Evolutionary conservation across 1,139 yeast species (phyloP), one percentile per base, ranked within the genome.

Genomic region (Pichia sp.): DNA sequence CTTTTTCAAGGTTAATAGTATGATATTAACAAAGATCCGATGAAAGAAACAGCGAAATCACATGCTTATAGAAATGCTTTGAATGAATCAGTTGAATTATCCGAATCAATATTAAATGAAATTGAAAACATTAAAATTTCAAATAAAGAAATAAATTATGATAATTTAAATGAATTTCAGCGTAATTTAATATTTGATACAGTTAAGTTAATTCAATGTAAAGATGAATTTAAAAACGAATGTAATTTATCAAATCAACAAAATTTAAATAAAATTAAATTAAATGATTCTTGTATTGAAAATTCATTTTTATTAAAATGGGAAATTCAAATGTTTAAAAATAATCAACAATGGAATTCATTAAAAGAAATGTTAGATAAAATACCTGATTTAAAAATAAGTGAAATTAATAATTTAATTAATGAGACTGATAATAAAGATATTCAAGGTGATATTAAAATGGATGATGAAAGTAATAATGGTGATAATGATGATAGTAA

Each of bases 321-420:
- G 28, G 55, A 58, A 41, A 46, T 51, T n/a, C 54, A 53, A 39
- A 47, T 46, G 32, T 42, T 51, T 23, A 42, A 48, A 35, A 58
- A 59, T 38, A 45, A 44, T 16, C 32, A 37, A 7, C 37, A 49
- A 23, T 46, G 49, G 37, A 41, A 46, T 25, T 43, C 51, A 40
- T 49, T 55, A 4, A 33, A 46, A n/a, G 43, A 41, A 24, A 40
- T 49, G 11, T 33, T 60, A 4, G 35, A 41, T 8, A 46, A 45
- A 10, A 37, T 60, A 8, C 62, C 63, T 1, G 52, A 48, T 7
- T 38, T 59, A 26, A 49, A 51, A 28, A 26, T 52, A 12, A 42
- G 48, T 6, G 49, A 46, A 26, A 43, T 59, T 6, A 29, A 46
- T 28, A 51, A 50, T n/a, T 45, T 35, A 6, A 46, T 45, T n/a